These are phyloP conservation scores for Xylariaceae sp. DNA, from an alignment of 2,329 filamentous ascomycete species.

Conservation along the genomic window DNA sequence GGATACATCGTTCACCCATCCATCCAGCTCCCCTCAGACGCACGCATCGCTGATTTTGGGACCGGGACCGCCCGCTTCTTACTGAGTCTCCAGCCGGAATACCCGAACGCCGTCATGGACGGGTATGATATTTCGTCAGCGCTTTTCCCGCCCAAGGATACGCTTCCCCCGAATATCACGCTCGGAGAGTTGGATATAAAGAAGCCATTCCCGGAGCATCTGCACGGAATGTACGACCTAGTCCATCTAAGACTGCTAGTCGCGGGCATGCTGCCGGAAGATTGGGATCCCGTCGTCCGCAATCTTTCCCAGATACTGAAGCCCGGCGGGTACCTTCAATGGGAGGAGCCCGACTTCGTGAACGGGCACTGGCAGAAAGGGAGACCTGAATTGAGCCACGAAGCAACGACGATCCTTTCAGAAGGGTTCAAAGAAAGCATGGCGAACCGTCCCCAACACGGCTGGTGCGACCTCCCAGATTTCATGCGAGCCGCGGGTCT, in stretches of 20 bases:
- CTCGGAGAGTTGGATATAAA: constrained; percentile 8
- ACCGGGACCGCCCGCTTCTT: background rate
- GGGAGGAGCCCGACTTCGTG: background rate
- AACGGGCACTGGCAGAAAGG: background rate
- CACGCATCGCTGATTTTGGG: background rate
- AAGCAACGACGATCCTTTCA: background rate
- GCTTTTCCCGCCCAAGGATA: background rate
- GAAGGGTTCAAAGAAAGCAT: background rate
- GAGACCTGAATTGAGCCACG: background rate
- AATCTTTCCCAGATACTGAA: constrained; percentile 8
- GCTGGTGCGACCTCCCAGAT: background rate
- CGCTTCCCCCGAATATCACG: constrained; percentile 4
- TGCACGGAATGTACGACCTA: constrained; percentile 13
- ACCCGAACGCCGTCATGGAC: background rate
- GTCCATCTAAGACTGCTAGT: constrained; percentile 11
- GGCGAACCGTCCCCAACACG: background rate
- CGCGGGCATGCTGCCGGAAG: constrained; percentile 8
- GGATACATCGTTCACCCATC: constrained; percentile 5
- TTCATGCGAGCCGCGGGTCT: background rate
- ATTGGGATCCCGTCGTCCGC: constrained; percentile 7
- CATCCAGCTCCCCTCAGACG: background rate
- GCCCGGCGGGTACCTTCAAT: constrained; percentile 3
- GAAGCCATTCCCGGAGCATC: constrained; percentile 10
- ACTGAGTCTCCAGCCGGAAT: background rate
- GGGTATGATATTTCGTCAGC: constrained; percentile 5